Evolutionary conservation across 163 green algal species (phyloP).

Genomic region (Volvox carteri): DNA sequence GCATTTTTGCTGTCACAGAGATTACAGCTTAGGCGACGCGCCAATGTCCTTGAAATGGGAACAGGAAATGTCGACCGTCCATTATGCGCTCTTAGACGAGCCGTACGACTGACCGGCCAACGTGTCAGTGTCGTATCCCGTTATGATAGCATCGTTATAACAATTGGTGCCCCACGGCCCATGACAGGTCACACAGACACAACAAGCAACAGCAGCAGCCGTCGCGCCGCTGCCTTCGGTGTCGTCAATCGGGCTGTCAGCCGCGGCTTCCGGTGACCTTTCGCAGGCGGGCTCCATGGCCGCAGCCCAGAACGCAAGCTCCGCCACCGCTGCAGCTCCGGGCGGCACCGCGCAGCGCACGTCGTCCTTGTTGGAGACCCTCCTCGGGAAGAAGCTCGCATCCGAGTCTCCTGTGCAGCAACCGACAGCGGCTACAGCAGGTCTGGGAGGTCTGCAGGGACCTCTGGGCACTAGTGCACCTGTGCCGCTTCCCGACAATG

Average conservation of each 20-base stretch:
- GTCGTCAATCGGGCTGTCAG: slow-evolving; percentile 16
- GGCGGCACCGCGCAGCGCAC: slow-evolving; percentile 21
- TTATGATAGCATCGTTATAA: too few relatives aligned
- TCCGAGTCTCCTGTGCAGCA: slow-evolving; percentile 1
- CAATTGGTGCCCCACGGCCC: not conserved
- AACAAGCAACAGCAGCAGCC: not conserved
- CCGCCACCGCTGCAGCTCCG: not conserved
- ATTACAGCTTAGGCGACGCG: too few relatives aligned
- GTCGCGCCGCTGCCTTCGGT: not conserved
- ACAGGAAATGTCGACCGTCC: too few relatives aligned
- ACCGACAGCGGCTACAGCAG: not conserved
- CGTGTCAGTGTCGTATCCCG: too few relatives aligned
- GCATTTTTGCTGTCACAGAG: too few relatives aligned
- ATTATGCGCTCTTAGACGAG: too few relatives aligned
- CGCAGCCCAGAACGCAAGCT: not conserved
- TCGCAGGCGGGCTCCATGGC: not conserved
- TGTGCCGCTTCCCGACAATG: not conserved
- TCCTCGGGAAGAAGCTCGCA: slow-evolving; percentile 48
- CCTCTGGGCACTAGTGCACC: not conserved
- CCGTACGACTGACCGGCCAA: too few relatives aligned
- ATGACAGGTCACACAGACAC: not conserved
- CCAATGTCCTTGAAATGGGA: too few relatives aligned
- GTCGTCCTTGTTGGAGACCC: slow-evolving; percentile 44
- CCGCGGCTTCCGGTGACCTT: slow-evolving; percentile 18
- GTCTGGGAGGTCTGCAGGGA: not conserved